Percentiles rank a stretch among this genome's conserved stretches.
phyloP scores from a whole-genome alignment of 306 rosid genomes.

The Alnus rubra region DNA sequence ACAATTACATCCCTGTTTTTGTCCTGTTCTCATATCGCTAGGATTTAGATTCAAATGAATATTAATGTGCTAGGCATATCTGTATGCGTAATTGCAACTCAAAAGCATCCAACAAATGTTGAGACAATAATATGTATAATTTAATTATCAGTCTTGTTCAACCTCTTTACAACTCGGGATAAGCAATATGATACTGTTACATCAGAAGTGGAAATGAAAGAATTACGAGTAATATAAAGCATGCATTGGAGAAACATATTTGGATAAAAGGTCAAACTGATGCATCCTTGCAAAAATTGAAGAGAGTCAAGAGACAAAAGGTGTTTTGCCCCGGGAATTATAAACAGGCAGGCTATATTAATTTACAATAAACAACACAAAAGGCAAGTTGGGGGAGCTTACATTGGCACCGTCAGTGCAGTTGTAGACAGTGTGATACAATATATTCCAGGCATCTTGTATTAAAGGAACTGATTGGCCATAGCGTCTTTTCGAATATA shows the following conservation, averaged over 20 bases:
- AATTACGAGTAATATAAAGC: background rate
- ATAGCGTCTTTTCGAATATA: slow-evolving; percentile 71
- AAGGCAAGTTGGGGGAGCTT: slow-evolving; percentile 35
- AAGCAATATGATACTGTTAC: background rate
- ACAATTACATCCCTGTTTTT: slow-evolving; percentile 89
- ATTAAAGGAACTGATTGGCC: slow-evolving; percentile 64
- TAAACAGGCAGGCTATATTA: background rate
- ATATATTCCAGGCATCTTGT: slow-evolving; percentile 75
- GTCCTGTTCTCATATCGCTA: slow-evolving; percentile 57
- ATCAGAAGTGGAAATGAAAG: background rate
- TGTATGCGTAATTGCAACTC: slow-evolving; percentile 12
- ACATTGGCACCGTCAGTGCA: slow-evolving; percentile 93
- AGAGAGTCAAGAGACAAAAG: background rate
- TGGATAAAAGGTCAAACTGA: slow-evolving; percentile 1
- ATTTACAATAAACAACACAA: background rate
- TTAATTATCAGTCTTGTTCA: background rate
- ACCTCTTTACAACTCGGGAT: background rate
- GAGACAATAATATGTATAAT: background rate
- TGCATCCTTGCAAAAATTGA: background rate
- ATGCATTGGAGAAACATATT: background rate
- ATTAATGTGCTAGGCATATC: slow-evolving; percentile 14
- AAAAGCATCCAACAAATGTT: slow-evolving; percentile 8
- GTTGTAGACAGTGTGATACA: slow-evolving; percentile 76
- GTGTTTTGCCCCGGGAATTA: background rate
- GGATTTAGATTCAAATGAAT: slow-evolving; percentile 22